A percentile compares a stretch with the other conserved stretches of the same genome.
phyloP scores from a whole-genome alignment of 306 rosid species.

The Cucurbita maxima region DNA sequence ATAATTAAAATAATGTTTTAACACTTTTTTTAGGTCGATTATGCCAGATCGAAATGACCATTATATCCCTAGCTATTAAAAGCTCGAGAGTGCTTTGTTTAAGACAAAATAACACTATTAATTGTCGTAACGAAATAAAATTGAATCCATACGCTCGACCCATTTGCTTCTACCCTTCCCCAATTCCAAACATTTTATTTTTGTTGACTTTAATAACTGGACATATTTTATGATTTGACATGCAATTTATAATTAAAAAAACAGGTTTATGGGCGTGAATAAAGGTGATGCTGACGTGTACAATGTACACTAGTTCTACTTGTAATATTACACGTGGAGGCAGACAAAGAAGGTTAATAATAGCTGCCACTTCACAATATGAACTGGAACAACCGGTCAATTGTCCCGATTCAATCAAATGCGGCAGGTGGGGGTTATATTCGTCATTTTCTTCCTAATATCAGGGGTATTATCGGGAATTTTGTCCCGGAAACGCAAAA shows the following conservation, averaged over 20 bases:
- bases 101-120: too few species aligned
- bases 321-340: not conserved
- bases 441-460: not conserved
- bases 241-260: not conserved
- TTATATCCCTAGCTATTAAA: too few species aligned
- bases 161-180: too few species aligned
- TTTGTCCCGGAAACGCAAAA: not conserved
- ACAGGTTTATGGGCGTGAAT: not conserved
- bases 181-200: too few species aligned
- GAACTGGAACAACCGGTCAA: not conserved
- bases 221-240: too few species aligned
- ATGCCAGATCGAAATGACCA: too few species aligned
- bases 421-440: not conserved
- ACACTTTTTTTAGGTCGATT: too few species aligned
- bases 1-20: too few species aligned
- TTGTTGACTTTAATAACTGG: too few species aligned
- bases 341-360: not conserved
- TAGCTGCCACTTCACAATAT: not conserved
- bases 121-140: too few species aligned
- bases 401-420: not conserved
- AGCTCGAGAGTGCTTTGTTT: too few species aligned
- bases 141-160: too few species aligned
- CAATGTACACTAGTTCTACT: not conserved
- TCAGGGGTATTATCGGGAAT: not conserved
- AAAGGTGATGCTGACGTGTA: not conserved